These are phyloP conservation scores for Aureobasidium vineae DNA, from an alignment of 2,329 filamentous ascomycete species.

Conservation along the genomic window DNA sequence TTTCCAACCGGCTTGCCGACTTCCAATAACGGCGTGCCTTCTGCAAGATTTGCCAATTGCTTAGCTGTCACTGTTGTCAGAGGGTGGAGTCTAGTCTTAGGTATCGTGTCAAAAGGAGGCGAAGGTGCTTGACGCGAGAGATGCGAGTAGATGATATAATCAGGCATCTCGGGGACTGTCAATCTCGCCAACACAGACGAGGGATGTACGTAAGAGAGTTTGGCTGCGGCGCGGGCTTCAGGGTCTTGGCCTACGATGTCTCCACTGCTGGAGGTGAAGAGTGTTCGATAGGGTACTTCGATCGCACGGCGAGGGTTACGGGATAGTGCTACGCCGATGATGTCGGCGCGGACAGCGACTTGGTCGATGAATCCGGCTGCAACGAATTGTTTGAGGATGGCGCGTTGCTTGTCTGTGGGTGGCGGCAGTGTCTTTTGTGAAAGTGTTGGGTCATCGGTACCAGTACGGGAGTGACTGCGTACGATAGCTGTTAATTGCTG, in stretches of 20 bases:
- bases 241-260: constrained; percentile 32
- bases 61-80: constrained; percentile 74
- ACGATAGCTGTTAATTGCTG: constrained; percentile 80
- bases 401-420: constrained; percentile 63
- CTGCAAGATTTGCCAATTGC: constrained; percentile 74
- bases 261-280: constrained; percentile 63
- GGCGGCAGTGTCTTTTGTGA: constrained; percentile 49
- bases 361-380: constrained; percentile 93
- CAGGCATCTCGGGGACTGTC: constrained; percentile 71
- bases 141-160: constrained; percentile 83
- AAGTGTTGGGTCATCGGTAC: constrained; percentile 13
- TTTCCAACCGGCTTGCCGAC: constrained; percentile 93
- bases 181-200: constrained; percentile 71
- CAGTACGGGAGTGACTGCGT: constrained; percentile 40
- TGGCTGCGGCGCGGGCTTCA: constrained; percentile 53
- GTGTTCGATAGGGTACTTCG: constrained; percentile 85
- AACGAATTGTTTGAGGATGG: constrained; percentile 83
- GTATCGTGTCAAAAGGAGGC: constrained; percentile 45
- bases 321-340: constrained; percentile 61
- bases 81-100: constrained; percentile 83
- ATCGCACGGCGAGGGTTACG: constrained; percentile 80
- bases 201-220: constrained; percentile 83
- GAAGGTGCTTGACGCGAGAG: constrained; percentile 65
- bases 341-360: constrained; percentile 85
- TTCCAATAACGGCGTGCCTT: constrained; percentile 77